Evolutionary conservation across 352 stramenopile species (phyloP), one percentile per base, ranked within the genome.

Genomic region (Phytophthora fragariae): DNA sequence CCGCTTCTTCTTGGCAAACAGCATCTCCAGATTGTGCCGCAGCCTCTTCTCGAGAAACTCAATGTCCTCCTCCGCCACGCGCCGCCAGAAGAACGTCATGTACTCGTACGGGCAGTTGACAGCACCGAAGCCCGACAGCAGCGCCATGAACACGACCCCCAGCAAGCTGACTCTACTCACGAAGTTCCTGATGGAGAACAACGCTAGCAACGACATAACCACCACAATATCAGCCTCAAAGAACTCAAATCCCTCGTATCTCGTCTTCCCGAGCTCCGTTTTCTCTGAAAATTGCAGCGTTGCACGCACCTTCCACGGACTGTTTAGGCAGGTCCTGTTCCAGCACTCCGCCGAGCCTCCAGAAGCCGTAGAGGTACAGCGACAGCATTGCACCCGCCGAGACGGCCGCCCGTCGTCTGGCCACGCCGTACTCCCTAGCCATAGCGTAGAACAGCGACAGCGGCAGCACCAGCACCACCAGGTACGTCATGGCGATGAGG

Each of bases 81-180:
- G 77, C 5, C 84, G 80, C 89, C 89, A 96, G 65, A 93, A 96
- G 63, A 96, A 82, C 62, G 87, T 91, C 64, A 96, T 81, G 71
- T 92, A 93, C 73, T 96, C 89, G 76, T 96, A 96, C 44, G 89
- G 89, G 61, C 84, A 93, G 71, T 96, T 93, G 31, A 96, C 87
- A 8, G 89, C 89, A 50, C 89, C 89, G 67, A 96, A 96, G 0
- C 89, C 89, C 0, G 89, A 96, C 47, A 96, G 77, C 12, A 94
- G 47, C 15, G 89, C 89, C 87, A 96, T 94, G 55, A 96, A 91
- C 53, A 94, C 76, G 24, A 96, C 89, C 7, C 89, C 89, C 35
- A 96, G 66, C 17, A 96, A 66, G 77, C 86, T 92, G 64, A 94
- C 87, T 47, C 89, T 84, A 65, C 89, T 96, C 57, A 96, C 88